Evolutionary conservation across 2,329 filamentous ascomycete genomes (phyloP).

Genomic region (Geosmithia morbida): DNA sequence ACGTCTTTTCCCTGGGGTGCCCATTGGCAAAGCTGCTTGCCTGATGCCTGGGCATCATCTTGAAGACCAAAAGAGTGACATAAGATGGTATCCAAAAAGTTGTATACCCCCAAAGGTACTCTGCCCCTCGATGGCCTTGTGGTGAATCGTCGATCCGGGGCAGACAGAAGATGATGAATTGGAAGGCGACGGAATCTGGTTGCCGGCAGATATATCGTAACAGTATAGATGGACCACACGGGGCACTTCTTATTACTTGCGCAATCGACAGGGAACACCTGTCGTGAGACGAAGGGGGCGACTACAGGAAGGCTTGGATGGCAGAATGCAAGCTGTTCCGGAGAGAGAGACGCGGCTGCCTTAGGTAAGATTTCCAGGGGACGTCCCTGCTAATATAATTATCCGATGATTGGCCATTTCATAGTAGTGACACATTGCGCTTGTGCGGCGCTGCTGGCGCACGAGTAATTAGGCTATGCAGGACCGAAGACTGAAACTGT

Average conservation of each 20-base stretch:
- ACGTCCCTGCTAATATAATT: neutral
- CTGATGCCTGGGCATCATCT: constrained; percentile 79
- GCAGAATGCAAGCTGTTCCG: neutral
- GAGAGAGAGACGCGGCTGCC: neutral
- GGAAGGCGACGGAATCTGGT: neutral
- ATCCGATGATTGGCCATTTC: neutral
- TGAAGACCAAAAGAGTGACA: constrained; percentile 18
- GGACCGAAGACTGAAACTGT: too few relatives aligned
- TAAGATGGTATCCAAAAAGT: neutral
- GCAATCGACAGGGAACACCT: neutral
- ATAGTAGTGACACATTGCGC: neutral
- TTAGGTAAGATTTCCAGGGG: neutral
- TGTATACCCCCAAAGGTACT: neutral
- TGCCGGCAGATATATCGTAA: neutral
- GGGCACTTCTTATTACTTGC: neutral
- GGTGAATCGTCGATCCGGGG: neutral
- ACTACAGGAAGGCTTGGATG: neutral
- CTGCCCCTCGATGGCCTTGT: neutral
- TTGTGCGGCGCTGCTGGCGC: neutral
- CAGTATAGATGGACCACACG: neutral
- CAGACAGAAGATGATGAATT: neutral
- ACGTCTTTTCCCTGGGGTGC: constrained; percentile 62
- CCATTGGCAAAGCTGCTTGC: constrained; percentile 66
- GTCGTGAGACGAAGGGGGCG: neutral
- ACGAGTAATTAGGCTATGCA: neutral